Base-by-base conservation (phyloP, 345 rosid species). In the Eucalyptus albens region DNA sequence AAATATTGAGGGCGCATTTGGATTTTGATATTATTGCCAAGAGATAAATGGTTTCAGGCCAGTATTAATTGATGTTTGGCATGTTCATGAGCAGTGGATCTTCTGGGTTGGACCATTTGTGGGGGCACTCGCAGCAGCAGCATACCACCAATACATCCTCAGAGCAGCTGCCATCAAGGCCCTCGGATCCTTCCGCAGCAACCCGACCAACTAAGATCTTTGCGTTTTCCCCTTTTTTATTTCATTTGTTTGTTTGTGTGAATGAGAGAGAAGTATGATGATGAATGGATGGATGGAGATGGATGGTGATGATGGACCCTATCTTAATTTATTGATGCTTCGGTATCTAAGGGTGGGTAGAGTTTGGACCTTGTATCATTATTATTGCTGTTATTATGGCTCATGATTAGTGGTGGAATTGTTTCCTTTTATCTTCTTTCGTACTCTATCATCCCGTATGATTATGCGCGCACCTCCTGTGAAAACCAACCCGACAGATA, bases 111-210 rank as follows among this genome's bases (percentile, higher is more conserved):
- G 97, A 53, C 97, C 96, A 3, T 92, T 95, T 19, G 90, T 91
- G 14, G 97, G 97, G 89, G 97, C 96, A 56, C 87, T 96, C n/a
- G 96, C 95, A n/a, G 97, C 97, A 37, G 95, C 96, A 9, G 94
- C 94, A 19, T 94, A 95, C 90, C 94, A 94, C 89, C 95, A 94
- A 88, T 94, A 92, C 92, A 91, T 95, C 17, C 91, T 95, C 50
- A 91, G 97, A 89, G 97, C 95, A 11, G 94, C 93, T 45, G 96
- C 95, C 27, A 91, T 94, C 90, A 94, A 95, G 72, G 95, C 96
- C 44, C 90, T 95, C 91, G 95, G 96, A 89, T 95, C 96, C 88
- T 95, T 94, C 95, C 94, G 95, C 89, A 94, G 96, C 93, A 92
- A 94, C 90, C 93, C 94, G 27, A 83, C 92, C 92, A 94, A 94